phyloP scores from a whole-genome alignment of 106 monocot species.

The Dioscorea alata region DNA sequence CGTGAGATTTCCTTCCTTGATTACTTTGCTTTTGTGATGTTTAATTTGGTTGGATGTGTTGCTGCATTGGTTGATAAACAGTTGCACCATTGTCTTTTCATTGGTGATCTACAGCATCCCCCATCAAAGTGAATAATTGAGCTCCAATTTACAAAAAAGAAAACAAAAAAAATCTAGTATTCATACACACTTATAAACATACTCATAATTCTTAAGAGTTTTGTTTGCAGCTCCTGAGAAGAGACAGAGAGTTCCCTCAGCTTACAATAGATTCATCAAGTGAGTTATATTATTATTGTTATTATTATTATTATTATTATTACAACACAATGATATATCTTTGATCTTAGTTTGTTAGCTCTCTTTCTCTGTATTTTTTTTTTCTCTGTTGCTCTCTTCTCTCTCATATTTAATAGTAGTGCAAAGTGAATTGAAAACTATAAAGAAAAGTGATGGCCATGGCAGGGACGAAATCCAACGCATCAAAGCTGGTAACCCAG shows the following conservation, averaged over 20 bases:
- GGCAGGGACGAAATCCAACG: constrained; percentile 99
- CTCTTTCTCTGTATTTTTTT: neutral
- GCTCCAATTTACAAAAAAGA: neutral
- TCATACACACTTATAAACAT: neutral
- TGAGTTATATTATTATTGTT: constrained; percentile 17
- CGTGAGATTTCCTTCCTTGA: constrained; percentile 42
- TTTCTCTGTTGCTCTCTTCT: neutral
- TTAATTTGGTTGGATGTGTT: no score
- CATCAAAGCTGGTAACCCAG: constrained; percentile 97
- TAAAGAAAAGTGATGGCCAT: neutral
- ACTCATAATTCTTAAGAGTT: no score
- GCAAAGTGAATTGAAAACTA: neutral
- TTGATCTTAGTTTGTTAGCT: neutral
- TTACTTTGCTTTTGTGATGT: neutral
- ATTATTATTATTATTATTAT: neutral
- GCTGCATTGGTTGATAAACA: neutral
- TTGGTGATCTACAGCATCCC: neutral
- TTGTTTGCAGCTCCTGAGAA: constrained; percentile 90
- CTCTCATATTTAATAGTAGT: constrained; percentile 5
- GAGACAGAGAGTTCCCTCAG: constrained; percentile 98
- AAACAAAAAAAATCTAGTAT: neutral
- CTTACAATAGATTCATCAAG: constrained; percentile 99
- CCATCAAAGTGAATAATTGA: neutral
- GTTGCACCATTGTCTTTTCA: constrained; percentile 20
- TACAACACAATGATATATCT: neutral